Conservation (phyloP, 352 stramenopile genomes). For the Phytophthora cactorum region DNA sequence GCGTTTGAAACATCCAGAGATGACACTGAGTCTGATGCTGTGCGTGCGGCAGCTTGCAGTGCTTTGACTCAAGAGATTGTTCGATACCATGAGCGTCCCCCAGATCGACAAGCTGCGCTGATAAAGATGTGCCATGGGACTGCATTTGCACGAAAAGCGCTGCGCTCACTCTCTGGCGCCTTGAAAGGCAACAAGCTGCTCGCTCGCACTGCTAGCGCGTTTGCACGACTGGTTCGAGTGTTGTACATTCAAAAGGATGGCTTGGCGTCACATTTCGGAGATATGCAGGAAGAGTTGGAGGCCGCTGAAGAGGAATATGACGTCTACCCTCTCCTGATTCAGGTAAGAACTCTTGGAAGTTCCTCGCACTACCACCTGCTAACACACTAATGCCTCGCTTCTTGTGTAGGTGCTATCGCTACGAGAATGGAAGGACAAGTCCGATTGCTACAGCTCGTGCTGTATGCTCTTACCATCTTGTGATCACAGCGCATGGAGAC, state of each 20-base stretch:
- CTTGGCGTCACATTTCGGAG: conserved; percentile 37
- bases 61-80: conserved; percentile 41
- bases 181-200: conserved; percentile 44
- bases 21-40: conserved; percentile 55
- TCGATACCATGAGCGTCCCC: conserved; percentile 16
- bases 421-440: conserved; percentile 44
- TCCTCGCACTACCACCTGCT: neutral
- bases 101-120: conserved; percentile 26
- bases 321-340: conserved; percentile 44
- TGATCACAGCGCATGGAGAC: conserved; percentile 32
- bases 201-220: conserved; percentile 24
- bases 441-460: conserved; percentile 32
- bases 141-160: conserved; percentile 22
- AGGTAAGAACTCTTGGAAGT: conserved; percentile 31
- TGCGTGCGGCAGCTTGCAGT: conserved; percentile 51
- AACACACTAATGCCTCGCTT: neutral
- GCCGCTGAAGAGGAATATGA: conserved; percentile 36
- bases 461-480: conserved; percentile 33
- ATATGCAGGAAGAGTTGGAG: conserved; percentile 36
- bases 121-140: conserved; percentile 25
- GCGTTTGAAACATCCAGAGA: conserved; percentile 57
- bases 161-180: conserved; percentile 27
- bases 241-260: conserved; percentile 28
- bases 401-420: conserved; percentile 48
- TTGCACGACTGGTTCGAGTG: conserved; percentile 43